Percentiles rank a stretch among this genome's conserved stretches.
phyloP scores from a whole-genome alignment of 108 stramenopile genomes.

The Poteriospumella lacustris region DNA sequence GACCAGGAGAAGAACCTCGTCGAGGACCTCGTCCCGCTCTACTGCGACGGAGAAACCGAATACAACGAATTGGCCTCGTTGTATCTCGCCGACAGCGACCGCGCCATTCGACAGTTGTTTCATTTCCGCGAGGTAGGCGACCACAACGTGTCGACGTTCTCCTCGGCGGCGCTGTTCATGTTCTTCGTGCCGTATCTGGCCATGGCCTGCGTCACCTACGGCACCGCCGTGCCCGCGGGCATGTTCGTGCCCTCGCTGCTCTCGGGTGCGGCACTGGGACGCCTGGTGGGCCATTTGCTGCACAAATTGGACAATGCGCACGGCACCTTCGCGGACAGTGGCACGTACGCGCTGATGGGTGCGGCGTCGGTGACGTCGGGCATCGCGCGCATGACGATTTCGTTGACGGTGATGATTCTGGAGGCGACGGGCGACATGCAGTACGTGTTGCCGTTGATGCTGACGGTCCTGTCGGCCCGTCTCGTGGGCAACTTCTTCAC shows the following conservation, averaged over 20 bases:
- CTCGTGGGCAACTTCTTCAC: slow-evolving; percentile 96
- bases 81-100: slow-evolving; percentile 84
- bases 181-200: slow-evolving; percentile 85
- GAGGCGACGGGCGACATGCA: slow-evolving; percentile 97
- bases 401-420: slow-evolving; percentile 86
- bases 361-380: slow-evolving; percentile 89
- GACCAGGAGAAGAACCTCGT: slow-evolving; percentile 82
- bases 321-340: slow-evolving; percentile 93
- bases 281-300: slow-evolving; percentile 85
- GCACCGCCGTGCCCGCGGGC: slow-evolving; percentile 83
- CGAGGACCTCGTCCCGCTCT: slow-evolving; percentile 75
- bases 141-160: slow-evolving; percentile 76
- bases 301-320: slow-evolving; percentile 86
- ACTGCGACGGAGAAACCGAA: slow-evolving; percentile 75
- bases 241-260: slow-evolving; percentile 67
- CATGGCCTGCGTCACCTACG: slow-evolving; percentile 75
- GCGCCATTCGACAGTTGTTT: slow-evolving; percentile 87
- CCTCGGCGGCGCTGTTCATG: slow-evolving; percentile 79
- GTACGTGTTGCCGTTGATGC: slow-evolving; percentile 94
- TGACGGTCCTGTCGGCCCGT: slow-evolving; percentile 88
- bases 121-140: slow-evolving; percentile 89
- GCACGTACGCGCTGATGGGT: slow-evolving; percentile 93
- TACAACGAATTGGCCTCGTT: slow-evolving; percentile 94
- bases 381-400: slow-evolving; percentile 98
- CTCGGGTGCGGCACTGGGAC: slow-evolving; percentile 57